phyloP scores from a whole-genome alignment of 2,329 filamentous ascomycete genomes.

The Decorospora gaudefroyi region DNA sequence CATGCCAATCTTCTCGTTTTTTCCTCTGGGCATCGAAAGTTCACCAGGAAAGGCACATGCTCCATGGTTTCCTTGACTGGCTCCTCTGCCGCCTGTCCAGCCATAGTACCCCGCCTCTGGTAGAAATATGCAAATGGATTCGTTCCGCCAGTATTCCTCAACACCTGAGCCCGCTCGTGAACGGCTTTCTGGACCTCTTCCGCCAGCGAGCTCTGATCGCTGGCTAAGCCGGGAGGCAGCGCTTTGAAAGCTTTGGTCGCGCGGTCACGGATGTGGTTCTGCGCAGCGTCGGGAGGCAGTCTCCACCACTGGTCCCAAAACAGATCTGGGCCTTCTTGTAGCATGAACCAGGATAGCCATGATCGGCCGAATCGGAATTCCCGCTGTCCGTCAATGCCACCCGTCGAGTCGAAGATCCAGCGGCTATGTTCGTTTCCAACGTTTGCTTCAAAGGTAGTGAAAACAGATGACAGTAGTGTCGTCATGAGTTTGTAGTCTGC shows the following conservation, averaged over 20 bases:
- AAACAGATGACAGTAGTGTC: constrained; percentile 35
- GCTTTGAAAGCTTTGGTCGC: constrained; percentile 25
- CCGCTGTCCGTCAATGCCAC: constrained; percentile 33
- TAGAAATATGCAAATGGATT: constrained; percentile 31
- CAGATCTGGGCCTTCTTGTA: constrained; percentile 36
- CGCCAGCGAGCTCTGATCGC: constrained; percentile 29
- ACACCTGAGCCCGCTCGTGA: constrained; percentile 21
- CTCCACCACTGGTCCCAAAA: constrained; percentile 44
- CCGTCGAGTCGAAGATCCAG: constrained; percentile 38
- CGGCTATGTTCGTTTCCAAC: constrained; percentile 30
- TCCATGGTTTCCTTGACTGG: constrained; percentile 24
- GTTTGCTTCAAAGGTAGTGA: constrained; percentile 34
- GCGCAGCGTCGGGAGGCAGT: constrained; percentile 12
- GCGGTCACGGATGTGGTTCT: constrained; percentile 36
- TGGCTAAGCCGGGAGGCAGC: constrained; percentile 20
- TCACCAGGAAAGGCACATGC: constrained; percentile 36
- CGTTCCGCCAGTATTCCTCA: constrained; percentile 15
- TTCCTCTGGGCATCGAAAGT: constrained; percentile 38
- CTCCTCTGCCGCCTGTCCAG: constrained; percentile 23
- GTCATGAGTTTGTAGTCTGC: constrained; percentile 42
- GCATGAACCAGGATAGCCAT: constrained; percentile 43
- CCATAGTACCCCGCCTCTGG: neutral
- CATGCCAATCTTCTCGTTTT: constrained; percentile 23
- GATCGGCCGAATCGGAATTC: constrained; percentile 33
- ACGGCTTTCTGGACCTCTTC: constrained; percentile 27